Evolutionary conservation across 208 protist species (phyloP), one percentile per base, ranked within the genome.

Genomic region (Crithidia expoeki): DNA sequence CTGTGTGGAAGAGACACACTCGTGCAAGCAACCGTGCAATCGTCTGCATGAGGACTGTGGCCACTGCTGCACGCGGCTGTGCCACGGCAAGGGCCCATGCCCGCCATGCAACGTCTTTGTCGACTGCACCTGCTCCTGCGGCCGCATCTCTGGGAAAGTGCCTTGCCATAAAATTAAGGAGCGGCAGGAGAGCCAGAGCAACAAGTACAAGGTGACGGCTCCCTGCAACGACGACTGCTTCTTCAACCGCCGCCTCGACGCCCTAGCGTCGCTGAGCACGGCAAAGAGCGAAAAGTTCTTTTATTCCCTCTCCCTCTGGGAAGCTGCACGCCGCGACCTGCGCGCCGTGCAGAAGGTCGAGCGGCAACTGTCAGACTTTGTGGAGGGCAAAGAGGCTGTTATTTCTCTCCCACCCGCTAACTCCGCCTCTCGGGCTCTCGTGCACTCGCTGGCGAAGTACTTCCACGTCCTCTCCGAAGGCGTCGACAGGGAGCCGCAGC

Each of bases 251-350:
- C 75, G 80, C 51, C 64, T 81, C 7, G 69, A 65, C 11, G 67
- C 59, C 7, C 44, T 85, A 3, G 57, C 71, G 33, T 61, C 62
- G 36, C 65, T 73, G 19, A 64, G 52, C 23, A 70, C 65, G 62
- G 64, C 74, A 2, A 69, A 74, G 21, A 72, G 60, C 21, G 57
- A 79, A 34, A 75, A 74, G 28, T 74, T 80, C 33, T 62, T 81
- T 17, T 94, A 90, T 62, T 92, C 86, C 7, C 58, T 83, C 17
- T 53, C 64, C n/a, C 76, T 94, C 28, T 94, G 89, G 89, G 71
- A 85, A 4, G 21, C 42, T 21, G 77, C 78, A 2, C 44, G 59
- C 19, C 33, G 49, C 12, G 68, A 81, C 60, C 21, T 27, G 28
- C 51, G 27, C 19, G 51, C 56, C 30, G 65, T 93, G 51, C 33